These are phyloP conservation scores for Lepidopterella palustris DNA, from an alignment of 495 filamentous ascomycete species.

Conservation along the genomic window DNA sequence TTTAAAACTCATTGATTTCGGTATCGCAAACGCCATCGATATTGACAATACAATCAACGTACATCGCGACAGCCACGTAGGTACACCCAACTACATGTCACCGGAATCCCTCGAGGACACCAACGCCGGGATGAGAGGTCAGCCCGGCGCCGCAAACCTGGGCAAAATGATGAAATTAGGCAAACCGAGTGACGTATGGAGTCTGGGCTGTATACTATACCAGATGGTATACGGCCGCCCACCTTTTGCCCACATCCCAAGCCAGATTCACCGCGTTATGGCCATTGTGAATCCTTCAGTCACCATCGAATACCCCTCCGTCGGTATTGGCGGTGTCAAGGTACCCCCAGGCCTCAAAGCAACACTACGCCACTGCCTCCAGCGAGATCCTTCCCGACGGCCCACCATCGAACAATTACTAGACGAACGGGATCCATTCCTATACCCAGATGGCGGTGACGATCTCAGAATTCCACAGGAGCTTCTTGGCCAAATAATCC, in stretches of 20 bases:
- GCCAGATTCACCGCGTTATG: slow-evolving; percentile 65
- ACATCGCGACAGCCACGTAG: slow-evolving; percentile 88
- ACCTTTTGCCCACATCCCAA: slow-evolving; percentile 85
- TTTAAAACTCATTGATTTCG: slow-evolving; percentile 57
- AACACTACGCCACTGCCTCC: slow-evolving; percentile 73
- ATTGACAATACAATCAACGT: slow-evolving; percentile 91
- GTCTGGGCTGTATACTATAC: slow-evolving; percentile 89
- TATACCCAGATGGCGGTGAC: slow-evolving; percentile 64
- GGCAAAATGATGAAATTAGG: slow-evolving; percentile 83
- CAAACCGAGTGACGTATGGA: slow-evolving; percentile 94
- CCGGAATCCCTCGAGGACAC: slow-evolving; percentile 88
- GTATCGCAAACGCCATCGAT: slow-evolving; percentile 94
- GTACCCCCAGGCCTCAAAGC: slow-evolving; percentile 65
- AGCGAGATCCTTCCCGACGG: slow-evolving; percentile 66
- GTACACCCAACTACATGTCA: slow-evolving; percentile 98
- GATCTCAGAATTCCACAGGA: slow-evolving; percentile 72
- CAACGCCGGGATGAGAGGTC: slow-evolving; percentile 53
- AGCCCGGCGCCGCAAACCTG: slow-evolving; percentile 42
- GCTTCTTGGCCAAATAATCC: slow-evolving; percentile 66
- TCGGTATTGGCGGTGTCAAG: slow-evolving; percentile 63
- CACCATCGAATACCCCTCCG: slow-evolving; percentile 70
- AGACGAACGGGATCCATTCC: slow-evolving; percentile 62
- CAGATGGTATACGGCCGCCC: slow-evolving; percentile 94
- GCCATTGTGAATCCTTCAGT: slow-evolving; percentile 87
- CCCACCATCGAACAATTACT: slow-evolving; percentile 76